A percentile compares a stretch with the other conserved stretches of the same genome.
These are phyloP conservation scores for Boletus albobrunnescens DNA, from an alignment of 1,284 basidiomycete genomes.

Conservation along the genomic window DNA sequence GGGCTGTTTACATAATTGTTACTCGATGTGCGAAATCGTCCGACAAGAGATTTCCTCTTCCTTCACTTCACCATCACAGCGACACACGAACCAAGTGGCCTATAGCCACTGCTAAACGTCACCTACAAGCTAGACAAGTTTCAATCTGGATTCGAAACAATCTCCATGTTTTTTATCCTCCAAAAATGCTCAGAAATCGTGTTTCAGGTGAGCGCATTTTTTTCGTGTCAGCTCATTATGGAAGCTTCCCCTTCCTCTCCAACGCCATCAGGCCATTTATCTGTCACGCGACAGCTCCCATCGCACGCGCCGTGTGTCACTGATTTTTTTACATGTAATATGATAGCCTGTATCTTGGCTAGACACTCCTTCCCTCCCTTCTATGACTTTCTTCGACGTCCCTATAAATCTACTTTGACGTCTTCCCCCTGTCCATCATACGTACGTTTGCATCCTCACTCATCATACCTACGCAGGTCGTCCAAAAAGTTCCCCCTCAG, in stretches of 20 bases:
- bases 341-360: constrained; percentile 22
- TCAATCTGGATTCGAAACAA: constrained; percentile 47
- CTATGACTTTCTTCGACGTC: constrained; percentile 20
- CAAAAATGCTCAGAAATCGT: constrained; percentile 50
- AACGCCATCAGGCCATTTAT: constrained; percentile 32
- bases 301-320: constrained; percentile 31
- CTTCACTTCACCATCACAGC: constrained; percentile 33
- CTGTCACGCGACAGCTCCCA: constrained; percentile 36
- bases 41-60: constrained; percentile 24
- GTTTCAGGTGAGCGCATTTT: constrained; percentile 39
- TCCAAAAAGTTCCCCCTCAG: constrained; percentile 53
- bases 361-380: constrained; percentile 14
- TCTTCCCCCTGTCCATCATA: constrained; percentile 22
- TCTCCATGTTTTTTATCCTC: constrained; percentile 47
- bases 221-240: constrained; percentile 25
- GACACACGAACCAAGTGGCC: constrained; percentile 33
- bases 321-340: constrained; percentile 40
- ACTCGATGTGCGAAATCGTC: constrained; percentile 25
- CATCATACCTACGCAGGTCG: constrained; percentile 38
- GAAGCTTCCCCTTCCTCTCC: constrained; percentile 24
- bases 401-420: constrained; percentile 24
- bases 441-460: constrained; percentile 27
- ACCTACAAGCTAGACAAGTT: constrained; percentile 20
- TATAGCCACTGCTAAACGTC: constrained; percentile 23
- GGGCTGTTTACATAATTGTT: constrained; percentile 34